Evolutionary conservation across 2,329 filamentous ascomycete genomes (phyloP).

Genomic region (Xylaria sp.): DNA sequence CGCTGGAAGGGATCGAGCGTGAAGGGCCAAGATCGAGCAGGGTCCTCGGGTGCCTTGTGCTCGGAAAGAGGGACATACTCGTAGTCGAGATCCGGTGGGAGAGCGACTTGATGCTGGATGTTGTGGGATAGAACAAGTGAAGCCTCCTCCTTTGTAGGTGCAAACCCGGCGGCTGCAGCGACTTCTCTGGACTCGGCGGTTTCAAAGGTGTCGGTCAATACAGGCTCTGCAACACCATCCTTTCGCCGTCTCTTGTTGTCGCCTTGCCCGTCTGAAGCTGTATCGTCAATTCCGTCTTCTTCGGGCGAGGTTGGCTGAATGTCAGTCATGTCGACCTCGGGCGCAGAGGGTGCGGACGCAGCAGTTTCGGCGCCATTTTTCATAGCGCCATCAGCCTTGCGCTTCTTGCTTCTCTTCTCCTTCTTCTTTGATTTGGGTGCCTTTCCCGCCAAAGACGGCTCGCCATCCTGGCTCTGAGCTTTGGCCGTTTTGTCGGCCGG

Average conservation of each 20-base stretch:
- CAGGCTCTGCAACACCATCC: constrained; percentile 76
- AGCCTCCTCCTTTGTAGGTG: constrained; percentile 66
- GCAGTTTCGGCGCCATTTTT: constrained; percentile 59
- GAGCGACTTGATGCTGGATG: constrained; percentile 96
- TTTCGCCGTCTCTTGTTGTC: constrained; percentile 72
- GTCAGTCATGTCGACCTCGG: constrained; percentile 48
- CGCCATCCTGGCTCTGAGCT: constrained; percentile 42
- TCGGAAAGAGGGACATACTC: constrained; percentile 94
- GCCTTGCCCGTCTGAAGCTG: constrained; percentile 58
- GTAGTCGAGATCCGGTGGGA: constrained; percentile 93
- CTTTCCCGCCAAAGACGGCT: constrained; percentile 49
- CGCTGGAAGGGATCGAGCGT: constrained; percentile 97
- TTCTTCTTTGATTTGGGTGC: constrained; percentile 58
- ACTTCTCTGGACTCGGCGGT: constrained; percentile 94
- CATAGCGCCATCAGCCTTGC: constrained; percentile 82
- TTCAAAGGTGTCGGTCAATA: constrained; percentile 93
- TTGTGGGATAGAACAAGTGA: constrained; percentile 92
- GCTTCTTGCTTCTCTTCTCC: constrained; percentile 76
- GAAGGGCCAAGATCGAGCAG: constrained; percentile 87
- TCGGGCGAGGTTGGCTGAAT: constrained; percentile 53
- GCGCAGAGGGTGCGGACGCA: constrained; percentile 51
- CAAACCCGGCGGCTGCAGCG: constrained; percentile 77
- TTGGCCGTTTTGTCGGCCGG: constrained; percentile 62
- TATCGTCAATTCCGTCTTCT: constrained; percentile 51
- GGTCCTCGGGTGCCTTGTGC: constrained; percentile 88